Evolutionary conservation across 108 stramenopile species (phyloP).

Genomic region (Nannochloropsis salina): DNA sequence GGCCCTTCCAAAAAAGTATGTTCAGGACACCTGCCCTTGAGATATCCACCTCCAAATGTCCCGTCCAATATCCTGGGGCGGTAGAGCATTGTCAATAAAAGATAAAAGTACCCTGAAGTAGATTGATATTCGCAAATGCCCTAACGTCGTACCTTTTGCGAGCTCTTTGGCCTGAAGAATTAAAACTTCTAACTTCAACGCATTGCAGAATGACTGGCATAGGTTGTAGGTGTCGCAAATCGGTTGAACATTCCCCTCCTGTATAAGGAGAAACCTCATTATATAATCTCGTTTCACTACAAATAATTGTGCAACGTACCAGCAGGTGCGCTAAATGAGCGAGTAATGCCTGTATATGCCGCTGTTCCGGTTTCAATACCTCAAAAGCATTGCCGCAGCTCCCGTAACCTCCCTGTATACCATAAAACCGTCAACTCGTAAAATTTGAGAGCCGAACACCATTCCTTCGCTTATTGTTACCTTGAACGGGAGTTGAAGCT

Average conservation of each 20-base stretch:
- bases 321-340: neutral
- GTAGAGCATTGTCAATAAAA: neutral
- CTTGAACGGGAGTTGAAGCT: neutral
- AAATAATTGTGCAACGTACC: neutral
- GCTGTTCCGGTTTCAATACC: neutral
- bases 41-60: neutral
- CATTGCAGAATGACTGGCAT: neutral
- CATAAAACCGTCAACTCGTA: too few relatives aligned
- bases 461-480: neutral
- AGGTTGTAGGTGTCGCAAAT: neutral
- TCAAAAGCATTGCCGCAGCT: neutral
- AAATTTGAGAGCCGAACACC: too few relatives aligned
- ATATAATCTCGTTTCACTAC: neutral
- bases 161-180: slow-evolving; percentile 17
- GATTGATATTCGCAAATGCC: neutral
- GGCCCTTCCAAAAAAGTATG: neutral
- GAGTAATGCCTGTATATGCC: neutral
- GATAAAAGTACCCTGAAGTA: neutral
- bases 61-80: neutral
- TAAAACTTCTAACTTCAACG: neutral
- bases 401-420: neutral
- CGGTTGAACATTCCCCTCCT: neutral
- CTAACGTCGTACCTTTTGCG: neutral
- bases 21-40: neutral
- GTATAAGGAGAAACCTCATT: neutral